A percentile compares a stretch with the other conserved stretches of the same genome.
Evolutionary conservation across 108 stramenopile species (phyloP).

Genomic region (Fistulifera pelliculosa): DNA sequence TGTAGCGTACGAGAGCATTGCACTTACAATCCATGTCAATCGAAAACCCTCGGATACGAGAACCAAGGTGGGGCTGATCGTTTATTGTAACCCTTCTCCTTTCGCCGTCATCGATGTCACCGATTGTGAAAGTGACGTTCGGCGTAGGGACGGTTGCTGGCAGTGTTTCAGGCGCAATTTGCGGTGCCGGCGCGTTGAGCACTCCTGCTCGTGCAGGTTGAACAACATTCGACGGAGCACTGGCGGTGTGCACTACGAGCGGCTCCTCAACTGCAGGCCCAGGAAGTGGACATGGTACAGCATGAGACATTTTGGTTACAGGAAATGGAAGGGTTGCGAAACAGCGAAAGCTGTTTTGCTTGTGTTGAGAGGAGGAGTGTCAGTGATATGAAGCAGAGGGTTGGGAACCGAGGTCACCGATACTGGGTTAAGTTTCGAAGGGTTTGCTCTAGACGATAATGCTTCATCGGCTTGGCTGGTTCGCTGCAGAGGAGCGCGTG

Average conservation of each 20-base stretch:
- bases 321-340: no score
- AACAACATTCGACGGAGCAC: no score
- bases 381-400: slow-evolving; percentile 1
- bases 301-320: not conserved
- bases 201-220: no score
- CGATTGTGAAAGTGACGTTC: slow-evolving; percentile 7
- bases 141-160: not conserved
- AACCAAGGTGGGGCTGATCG: not conserved
- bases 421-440: no score
- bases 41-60: slow-evolving; percentile 54
- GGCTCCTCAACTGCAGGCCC: slow-evolving; percentile 6
- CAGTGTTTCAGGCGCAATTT: not conserved
- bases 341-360: not conserved
- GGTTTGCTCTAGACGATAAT: no score
- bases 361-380: slow-evolving; percentile 1
- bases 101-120: slow-evolving; percentile 17
- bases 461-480: no score
- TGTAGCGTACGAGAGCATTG: not conserved
- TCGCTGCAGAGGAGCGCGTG: no score
- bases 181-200: no score
- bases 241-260: no score
- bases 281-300: slow-evolving; percentile 61
- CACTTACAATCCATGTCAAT: slow-evolving; percentile 78
- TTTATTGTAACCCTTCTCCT: not conserved
- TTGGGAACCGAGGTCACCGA: slow-evolving; percentile 8